Evolutionary conservation across 371 early-diverging fungal genomes (phyloP).

Genomic region (Mortierella sp.): DNA sequence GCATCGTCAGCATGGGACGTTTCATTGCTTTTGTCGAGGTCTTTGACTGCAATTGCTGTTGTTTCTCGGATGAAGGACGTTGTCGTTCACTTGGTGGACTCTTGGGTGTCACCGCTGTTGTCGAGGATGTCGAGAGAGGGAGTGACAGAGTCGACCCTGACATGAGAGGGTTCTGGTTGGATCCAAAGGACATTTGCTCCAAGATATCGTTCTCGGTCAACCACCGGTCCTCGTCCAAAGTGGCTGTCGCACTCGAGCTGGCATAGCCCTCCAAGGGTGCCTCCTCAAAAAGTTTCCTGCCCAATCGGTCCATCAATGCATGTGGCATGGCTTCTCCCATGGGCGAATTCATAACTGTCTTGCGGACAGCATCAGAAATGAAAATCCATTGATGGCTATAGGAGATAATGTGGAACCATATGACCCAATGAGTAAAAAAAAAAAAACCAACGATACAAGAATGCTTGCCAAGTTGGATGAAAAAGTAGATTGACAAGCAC

Average conservation of each 20-base stretch:
- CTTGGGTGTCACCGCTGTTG: neutral
- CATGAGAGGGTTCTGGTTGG: slow-evolving; percentile 2
- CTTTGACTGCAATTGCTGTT: neutral
- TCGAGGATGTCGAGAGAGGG: slow-evolving; percentile 13
- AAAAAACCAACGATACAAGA: too few relatives aligned
- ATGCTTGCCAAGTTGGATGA: neutral
- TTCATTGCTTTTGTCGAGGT: slow-evolving; percentile 56
- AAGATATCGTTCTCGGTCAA: slow-evolving; percentile 42
- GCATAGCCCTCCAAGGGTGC: slow-evolving; percentile 47
- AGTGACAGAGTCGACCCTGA: slow-evolving; percentile 15
- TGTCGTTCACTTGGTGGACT: neutral
- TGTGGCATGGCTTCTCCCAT: slow-evolving; percentile 58
- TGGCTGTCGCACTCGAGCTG: neutral
- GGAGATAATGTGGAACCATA: neutral
- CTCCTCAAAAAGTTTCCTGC: slow-evolving; percentile 61
- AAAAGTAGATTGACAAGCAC: too few relatives aligned
- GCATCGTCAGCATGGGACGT: slow-evolving; percentile 80
- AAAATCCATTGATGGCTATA: slow-evolving; percentile 92
- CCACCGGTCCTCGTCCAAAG: slow-evolving; percentile 34
- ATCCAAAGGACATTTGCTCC: slow-evolving; percentile 41
- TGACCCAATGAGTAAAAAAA: slow-evolving; percentile 11
- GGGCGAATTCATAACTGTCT: slow-evolving; percentile 56
- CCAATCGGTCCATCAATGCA: slow-evolving; percentile 67
- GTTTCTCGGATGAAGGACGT: slow-evolving; percentile 1
- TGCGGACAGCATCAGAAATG: slow-evolving; percentile 83